Percentiles rank a stretch among this genome's conserved stretches.
Evolutionary conservation across 31 red algal genomes (phyloP).

Genomic region (Odonthalia washingtoniensis): DNA sequence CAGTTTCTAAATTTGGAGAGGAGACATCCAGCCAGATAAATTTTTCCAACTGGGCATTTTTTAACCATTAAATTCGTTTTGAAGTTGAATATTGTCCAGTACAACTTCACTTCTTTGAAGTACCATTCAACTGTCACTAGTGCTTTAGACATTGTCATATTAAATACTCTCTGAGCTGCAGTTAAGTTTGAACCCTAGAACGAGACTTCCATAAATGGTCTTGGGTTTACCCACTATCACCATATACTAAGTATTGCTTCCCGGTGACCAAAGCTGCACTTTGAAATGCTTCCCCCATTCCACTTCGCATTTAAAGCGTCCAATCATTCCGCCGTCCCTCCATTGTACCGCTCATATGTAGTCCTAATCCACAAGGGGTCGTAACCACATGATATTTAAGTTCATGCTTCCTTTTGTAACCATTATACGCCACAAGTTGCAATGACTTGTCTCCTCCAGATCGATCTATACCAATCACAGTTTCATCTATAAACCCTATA

Average conservation of each 20-base stretch:
- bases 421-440: neutral
- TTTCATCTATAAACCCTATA: constrained; percentile 67
- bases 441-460: neutral
- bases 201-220: neutral
- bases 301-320: neutral
- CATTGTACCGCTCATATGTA: neutral
- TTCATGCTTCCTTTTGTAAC: neutral
- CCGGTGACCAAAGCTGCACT: neutral
- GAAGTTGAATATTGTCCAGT: constrained; percentile 21
- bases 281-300: neutral
- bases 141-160: constrained; percentile 11
- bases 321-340: neutral
- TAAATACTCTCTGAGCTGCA: neutral
- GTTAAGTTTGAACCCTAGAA: neutral
- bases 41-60: constrained; percentile 19
- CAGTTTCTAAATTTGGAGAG: constrained; percentile 26
- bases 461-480: constrained; percentile 37
- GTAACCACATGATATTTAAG: neutral
- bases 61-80: constrained; percentile 14
- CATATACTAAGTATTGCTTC: neutral
- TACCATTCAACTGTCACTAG: constrained; percentile 20
- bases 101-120: constrained; percentile 36
- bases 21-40: neutral
- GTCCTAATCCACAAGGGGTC: neutral
- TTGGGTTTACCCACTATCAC: too few species aligned